Evolutionary conservation across 2,329 filamentous ascomycete species (phyloP).

Genomic region (Piedraia hortae): DNA sequence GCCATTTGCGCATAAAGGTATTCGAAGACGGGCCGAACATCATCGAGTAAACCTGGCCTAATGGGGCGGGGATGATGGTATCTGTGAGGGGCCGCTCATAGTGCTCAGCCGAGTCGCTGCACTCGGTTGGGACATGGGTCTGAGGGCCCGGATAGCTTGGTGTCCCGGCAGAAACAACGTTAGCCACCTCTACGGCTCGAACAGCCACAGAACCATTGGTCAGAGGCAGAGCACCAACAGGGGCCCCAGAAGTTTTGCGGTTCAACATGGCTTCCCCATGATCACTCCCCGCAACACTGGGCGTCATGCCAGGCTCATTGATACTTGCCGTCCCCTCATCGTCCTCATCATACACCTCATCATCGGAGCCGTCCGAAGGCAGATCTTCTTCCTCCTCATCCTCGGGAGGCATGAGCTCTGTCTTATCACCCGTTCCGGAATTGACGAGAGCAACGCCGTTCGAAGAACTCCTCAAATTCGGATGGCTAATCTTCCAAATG

Average conservation of each 20-base stretch:
- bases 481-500: constrained; percentile 94
- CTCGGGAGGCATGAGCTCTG: constrained; percentile 49
- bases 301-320: constrained; percentile 23
- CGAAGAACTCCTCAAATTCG: constrained; percentile 65
- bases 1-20: constrained; percentile 62
- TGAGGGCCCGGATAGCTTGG: constrained; percentile 63
- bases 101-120: constrained; percentile 48
- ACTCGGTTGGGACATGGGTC: constrained; percentile 61
- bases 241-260: constrained; percentile 42
- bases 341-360: constrained; percentile 55
- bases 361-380: constrained; percentile 39
- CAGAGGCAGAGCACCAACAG: constrained; percentile 14
- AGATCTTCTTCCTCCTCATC: constrained; percentile 16
- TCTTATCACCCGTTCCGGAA: constrained; percentile 58
- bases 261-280: constrained; percentile 21
- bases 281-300: constrained; percentile 28
- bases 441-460: constrained; percentile 68
- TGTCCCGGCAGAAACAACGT: constrained; percentile 15
- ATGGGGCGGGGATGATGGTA: constrained; percentile 57
- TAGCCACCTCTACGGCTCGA: constrained; percentile 12
- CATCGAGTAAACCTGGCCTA: constrained; percentile 74
- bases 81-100: constrained; percentile 70
- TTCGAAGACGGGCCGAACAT: constrained; percentile 62
- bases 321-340: constrained; percentile 37
- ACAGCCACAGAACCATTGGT: constrained; percentile 11